Conservation (phyloP, 768 basidiomycete genomes). For the Mrakia hoshinonis region DNA sequence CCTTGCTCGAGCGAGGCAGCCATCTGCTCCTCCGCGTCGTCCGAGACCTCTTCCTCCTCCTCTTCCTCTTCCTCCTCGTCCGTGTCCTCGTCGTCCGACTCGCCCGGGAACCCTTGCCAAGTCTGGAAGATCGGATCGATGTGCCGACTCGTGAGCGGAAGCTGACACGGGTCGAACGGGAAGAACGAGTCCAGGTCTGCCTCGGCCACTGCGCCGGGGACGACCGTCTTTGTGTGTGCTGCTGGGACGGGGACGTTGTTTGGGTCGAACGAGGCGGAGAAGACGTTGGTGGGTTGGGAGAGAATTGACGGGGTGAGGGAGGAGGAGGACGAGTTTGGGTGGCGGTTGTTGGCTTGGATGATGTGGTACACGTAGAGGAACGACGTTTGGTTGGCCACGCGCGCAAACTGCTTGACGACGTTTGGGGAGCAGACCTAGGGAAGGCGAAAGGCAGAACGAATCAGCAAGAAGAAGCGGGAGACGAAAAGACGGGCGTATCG, state of each 20-base stretch:
- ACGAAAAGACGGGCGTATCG: neutral
- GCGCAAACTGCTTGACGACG: constrained; percentile 89
- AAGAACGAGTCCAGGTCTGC: constrained; percentile 87
- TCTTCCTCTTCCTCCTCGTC: constrained; percentile 35
- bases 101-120: constrained; percentile 68
- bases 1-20: neutral
- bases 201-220: constrained; percentile 39
- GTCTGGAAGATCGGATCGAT: constrained; percentile 80
- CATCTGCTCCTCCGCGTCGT: constrained; percentile 26
- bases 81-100: constrained; percentile 57
- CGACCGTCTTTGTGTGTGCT: neutral
- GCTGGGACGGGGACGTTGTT: constrained; percentile 12
- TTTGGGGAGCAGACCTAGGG: constrained; percentile 74
- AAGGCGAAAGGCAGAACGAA: neutral
- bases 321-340: constrained; percentile 15
- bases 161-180: constrained; percentile 94
- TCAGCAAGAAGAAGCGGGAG: neutral
- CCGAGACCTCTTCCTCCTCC: constrained; percentile 26
- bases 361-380: constrained; percentile 93
- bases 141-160: constrained; percentile 66
- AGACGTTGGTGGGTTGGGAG: constrained; percentile 8
- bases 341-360: constrained; percentile 74
- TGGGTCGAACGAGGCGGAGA: neutral
- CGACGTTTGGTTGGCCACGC: constrained; percentile 75
- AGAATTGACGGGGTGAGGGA: neutral